Evolutionary conservation across 2,329 filamentous ascomycete species (phyloP), one percentile per base, ranked within the genome.

Genomic region (Cladorrhinum sp.): DNA sequence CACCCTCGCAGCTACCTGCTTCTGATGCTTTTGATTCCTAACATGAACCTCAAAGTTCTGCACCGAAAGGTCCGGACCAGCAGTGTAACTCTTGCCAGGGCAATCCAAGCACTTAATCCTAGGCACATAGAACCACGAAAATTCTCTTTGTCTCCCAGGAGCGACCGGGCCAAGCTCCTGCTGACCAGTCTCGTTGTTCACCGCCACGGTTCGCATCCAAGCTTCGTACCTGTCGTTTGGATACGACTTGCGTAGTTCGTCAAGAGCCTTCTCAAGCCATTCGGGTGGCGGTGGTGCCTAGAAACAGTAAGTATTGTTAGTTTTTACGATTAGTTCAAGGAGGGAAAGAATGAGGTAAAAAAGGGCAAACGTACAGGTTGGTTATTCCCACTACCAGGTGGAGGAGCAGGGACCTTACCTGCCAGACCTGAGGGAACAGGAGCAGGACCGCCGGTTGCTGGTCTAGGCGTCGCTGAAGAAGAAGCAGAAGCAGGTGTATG

Each of bases 31-130:
- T 49, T 90, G 85, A 74, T 96, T 97, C 74, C 88, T 91, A 53
- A 98, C 79, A 77, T 99, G 95, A 1, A 96, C 86, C 75, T 96
- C 91, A 65, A 99, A 99, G 71, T 96, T 96, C 50, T 88, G 88
- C 4, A 93, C 90, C 2, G 92, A 92, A 72, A 84, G 89, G 23
- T 89, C 91, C 0, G 93, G 92, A 0, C 92, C 91, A 0, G 93
- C 91, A 0, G 93, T 96, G 75, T 99, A 99, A 10, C 96, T 79
- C 75, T 97, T 98, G 27, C 91, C 92, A 0, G 92, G 91, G 72
- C 95, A 98, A 74, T 99, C 95, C 51, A 89, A 85, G 73, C 95
- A 99, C 61, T 91, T 84, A 65, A 99, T 97, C 55, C 95, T 84
- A 8, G 95, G 95, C 54, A 96, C 80, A 75, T 89, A 98, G 76